Base-by-base conservation (phyloP, 805 yeast species). In the Debaryomyces hansenii region DNA sequence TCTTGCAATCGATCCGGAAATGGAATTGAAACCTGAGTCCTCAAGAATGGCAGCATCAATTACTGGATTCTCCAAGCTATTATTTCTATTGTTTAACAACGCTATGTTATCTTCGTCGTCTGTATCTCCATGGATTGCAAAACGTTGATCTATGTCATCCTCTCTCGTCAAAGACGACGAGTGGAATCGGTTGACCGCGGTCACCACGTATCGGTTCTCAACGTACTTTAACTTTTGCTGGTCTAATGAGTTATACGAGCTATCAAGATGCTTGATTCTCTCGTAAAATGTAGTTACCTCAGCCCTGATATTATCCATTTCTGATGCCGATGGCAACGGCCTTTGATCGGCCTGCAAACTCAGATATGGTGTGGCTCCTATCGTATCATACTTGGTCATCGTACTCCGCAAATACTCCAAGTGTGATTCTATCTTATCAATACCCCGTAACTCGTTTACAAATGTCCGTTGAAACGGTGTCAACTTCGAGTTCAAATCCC, bases 301-400 rank as follows among this genome's bases (percentile, higher is more conserved):
- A 9, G 48, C 52, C 43, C 55, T 59, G 42, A 69, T 55, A 12
- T 58, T 62, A 49, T 70, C 75, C 59, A 70, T 60, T 33, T 67
- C 73, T 9, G 71, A 60, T 2, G 63, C 41, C 5, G 67, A 42
- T 4, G 74, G 74, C 37, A 70, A 57, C 3, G 82, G 81, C 42
- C 79, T 73, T 55, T 87, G 78, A 49, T 91, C 89, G 3, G 75
- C 69, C 36, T 84, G 49, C 34, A 64, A 49, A 27, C 60, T 59
- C 38, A 59, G 59, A 41, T 48, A 57, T 2, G 57, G 45, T 45
- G 67, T 70, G 5, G 58, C 55, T 42, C 54, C 59, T 5, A 60
- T 37, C 2, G 67, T 59, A 12, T 55, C 55, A 51, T 63, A 64
- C 44, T 65, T 70, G 15, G 37, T 24, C 74, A 72, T 67, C 34